Evolutionary conservation across 2,329 filamentous ascomycete species (phyloP).

Genomic region (Calonectria pseudoreteaudii): DNA sequence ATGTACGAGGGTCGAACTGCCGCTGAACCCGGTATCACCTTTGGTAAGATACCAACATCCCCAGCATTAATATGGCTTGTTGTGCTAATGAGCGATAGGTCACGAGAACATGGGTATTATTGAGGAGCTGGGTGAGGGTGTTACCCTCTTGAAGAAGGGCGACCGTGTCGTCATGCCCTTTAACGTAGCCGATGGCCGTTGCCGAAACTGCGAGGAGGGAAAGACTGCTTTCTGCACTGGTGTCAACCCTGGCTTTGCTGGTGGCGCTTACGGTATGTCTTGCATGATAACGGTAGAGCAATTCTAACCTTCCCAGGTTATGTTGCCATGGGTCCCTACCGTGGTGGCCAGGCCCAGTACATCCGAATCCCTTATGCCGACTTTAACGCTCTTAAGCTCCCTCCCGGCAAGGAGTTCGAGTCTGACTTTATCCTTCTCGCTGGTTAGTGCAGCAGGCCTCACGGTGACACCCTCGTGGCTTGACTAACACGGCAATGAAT

Average conservation of each 20-base stretch:
- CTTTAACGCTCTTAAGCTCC: constrained; percentile 73
- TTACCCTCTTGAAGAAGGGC: constrained; percentile 71
- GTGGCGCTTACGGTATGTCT: constrained; percentile 47
- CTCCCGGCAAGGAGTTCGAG: constrained; percentile 70
- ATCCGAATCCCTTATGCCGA: constrained; percentile 74
- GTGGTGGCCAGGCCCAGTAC: constrained; percentile 70
- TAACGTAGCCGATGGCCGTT: constrained; percentile 73
- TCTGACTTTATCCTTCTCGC: constrained; percentile 67
- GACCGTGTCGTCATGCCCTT: constrained; percentile 75
- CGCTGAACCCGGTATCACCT: constrained; percentile 71
- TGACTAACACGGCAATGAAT: not conserved
- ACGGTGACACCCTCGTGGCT: too few species aligned
- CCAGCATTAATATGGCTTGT: too few species aligned
- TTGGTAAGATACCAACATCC: constrained; percentile 51
- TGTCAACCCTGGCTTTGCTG: constrained; percentile 53
- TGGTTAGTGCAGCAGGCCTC: constrained; percentile 35
- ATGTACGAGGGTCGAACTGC: constrained; percentile 76
- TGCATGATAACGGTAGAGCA: not conserved
- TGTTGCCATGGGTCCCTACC: constrained; percentile 69
- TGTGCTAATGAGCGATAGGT: constrained; percentile 25
- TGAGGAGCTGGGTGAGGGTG: constrained; percentile 66
- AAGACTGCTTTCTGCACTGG: constrained; percentile 75
- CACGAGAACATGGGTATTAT: constrained; percentile 73
- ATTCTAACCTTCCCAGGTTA: constrained; percentile 54
- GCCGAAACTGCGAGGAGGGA: constrained; percentile 73